Base-by-base conservation (phyloP, 306 rosid genomes). In the Calophaca sinica region DNA sequence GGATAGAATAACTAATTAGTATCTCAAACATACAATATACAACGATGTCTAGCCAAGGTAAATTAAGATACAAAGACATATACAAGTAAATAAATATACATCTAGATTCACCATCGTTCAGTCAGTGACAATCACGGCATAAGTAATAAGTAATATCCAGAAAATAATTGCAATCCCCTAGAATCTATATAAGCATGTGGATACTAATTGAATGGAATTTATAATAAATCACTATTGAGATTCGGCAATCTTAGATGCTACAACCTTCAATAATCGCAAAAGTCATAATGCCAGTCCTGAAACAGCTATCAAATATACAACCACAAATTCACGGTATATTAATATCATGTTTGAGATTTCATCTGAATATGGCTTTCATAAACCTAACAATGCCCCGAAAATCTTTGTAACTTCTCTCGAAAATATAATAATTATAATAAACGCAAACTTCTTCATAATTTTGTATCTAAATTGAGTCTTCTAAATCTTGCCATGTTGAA, bases 1-100 rank as follows among this genome's bases (percentile, higher is more conserved):
- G 92, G 46, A 86, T 11, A 60, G 62, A 82, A 57, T 36, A 74
- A 78, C 72, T 33, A 79, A 71, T 84, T 42, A 82, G 81, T 39
- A 39, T 12, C 45, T 20, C 33, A 36, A 55, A 44, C 49, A 26
- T 48, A 8, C 49, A 44, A 29, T 59, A 29, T 59, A 39, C 26
- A 57, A 14, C 38, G 41, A 28, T n/a, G 59, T 58, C 72, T 57
- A 29, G 7, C 15, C 15, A 51, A 51, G 33, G n/a, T 10, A 67
- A 73, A 57, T 63, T 29, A 48, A 57, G 5, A 63, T 65, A 46
- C 26, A 35, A 44, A 15, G 3, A 76, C 54, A 80, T 63, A 44
- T 26, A 41, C 53, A 51, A 52, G 49, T 44, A n/a, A 57, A 52
- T 11, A 74, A 62, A 69, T 44, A 72, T 72, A 54, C 39, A 77